These are phyloP conservation scores for Salix purpurea DNA, from an alignment of 345 rosid genomes.

Conservation along the genomic window DNA sequence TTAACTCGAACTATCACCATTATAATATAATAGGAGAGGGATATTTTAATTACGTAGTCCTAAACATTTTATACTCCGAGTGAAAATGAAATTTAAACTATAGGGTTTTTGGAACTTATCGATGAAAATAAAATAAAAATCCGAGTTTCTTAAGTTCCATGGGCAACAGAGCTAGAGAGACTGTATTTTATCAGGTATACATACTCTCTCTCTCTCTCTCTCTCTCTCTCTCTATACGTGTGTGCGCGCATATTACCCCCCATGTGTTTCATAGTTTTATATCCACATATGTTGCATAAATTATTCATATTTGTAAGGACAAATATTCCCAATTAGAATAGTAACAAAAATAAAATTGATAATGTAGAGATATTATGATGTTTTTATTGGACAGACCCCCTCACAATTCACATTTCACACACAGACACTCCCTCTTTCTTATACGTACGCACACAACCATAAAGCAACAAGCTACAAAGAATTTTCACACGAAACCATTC, in stretches of 20 bases:
- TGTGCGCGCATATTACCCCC: neutral
- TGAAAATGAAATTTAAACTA: too few relatives aligned
- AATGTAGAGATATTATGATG: neutral
- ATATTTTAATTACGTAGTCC: too few relatives aligned
- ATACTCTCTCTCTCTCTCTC: too few relatives aligned
- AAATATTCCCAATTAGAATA: constrained; percentile 9
- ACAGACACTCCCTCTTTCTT: neutral
- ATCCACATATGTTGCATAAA: neutral
- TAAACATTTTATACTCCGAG: too few relatives aligned
- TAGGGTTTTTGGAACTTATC: too few relatives aligned
- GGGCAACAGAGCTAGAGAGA: neutral
- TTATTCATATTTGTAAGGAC: neutral
- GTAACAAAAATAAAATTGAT: neutral
- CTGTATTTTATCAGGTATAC: neutral
- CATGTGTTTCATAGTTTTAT: neutral
- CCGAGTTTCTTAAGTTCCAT: neutral
- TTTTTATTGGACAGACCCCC: too few relatives aligned
- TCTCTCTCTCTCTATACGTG: too few relatives aligned
- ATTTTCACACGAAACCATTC: constrained; percentile 39
- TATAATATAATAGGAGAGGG: too few relatives aligned
- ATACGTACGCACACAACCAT: neutral
- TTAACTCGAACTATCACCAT: neutral
- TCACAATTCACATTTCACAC: neutral
- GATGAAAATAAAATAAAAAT: too few relatives aligned
- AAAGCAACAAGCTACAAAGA: constrained; percentile 30